Base-by-base conservation (phyloP, 169 alveolate species). In the Theileria sp. region DNA sequence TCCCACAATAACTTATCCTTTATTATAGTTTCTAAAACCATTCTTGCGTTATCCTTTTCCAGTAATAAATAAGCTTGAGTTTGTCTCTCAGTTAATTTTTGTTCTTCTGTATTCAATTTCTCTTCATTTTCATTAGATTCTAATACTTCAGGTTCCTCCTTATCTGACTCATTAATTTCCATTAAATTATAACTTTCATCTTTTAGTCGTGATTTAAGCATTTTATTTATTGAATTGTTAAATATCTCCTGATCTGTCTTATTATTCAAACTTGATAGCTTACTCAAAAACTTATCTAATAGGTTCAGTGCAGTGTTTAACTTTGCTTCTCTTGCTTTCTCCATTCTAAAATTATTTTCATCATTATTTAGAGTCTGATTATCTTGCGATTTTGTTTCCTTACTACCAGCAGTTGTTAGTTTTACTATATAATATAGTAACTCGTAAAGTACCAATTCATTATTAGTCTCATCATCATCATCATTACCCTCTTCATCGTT, bases 21-120 rank as follows among this genome's bases (percentile, higher is more conserved):
- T 58, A 83, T 49, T 60, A 83, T 19, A 3, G 71, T 60, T 32
- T 83, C 81, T 26, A 83, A 65, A 8, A 71, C 65, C 56, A 73
- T 56, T 44, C 54, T 44, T 44, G 54, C 8, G 15, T 44, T 44
- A 44, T 44, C 54, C 54, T 44, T 44, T 44, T 44, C 54, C 12
- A 13, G 54, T 15, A 8, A 4, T 44, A 8, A 44, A 44, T 44
- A 44, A 4, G 54, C 54, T 8, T 13, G 12, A 13, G 19, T 44
- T 44, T 44, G 19, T 44, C 8, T 44, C 17, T 44, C 54, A 44
- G 1, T 44, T 10, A 13, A 13, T 1, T 15, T 8, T 44, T 44
- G 69, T 61, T 30, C 44, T 8, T 30, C 44, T 28, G 69, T 61
- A 10, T 61, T 30, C 44, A 28, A 28, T 61, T 30, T 13, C 12